Evolutionary conservation across 2,329 filamentous ascomycete genomes (phyloP), one percentile per base, ranked within the genome.

Genomic region (Harringtonia aguacate): DNA sequence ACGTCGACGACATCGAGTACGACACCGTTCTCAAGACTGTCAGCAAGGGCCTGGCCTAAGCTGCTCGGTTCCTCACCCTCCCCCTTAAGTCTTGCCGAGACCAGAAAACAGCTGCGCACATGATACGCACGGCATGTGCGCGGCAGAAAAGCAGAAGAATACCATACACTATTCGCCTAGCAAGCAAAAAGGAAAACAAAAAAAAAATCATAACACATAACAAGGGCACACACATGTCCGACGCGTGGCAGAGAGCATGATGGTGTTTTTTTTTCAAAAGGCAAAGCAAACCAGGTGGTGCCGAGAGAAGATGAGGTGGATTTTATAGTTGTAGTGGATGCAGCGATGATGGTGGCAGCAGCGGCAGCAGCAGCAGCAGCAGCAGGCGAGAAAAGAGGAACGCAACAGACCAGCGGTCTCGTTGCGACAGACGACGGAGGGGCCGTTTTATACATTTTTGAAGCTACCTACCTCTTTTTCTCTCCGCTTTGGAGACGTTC

Each of bases 1-100:
- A 90, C 64, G 66, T 69, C 54, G 83, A 87, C 64, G 85, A 90
- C 64, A 84, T 92, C 60, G 84, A 89, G 69, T 81, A 79, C 65
- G 78, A 84, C 52, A 73, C 70, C 58, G 73, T 90, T 60, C 68
- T 87, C 64, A 74, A 72, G 65, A 70, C 67, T 48, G 72, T 81
- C 66, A 78, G 73, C 73, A 78, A 81, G 73, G 71, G 75, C 57
- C 61, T 70, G 58, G 70, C 74, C 58, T 72, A 50, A 43, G 36
- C 14, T 39, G 21, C 34, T 14, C 27, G 4, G n/a, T 6, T 27
- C 8, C 21, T 12, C 34, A 21, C 34, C 17, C 33, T 20, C 33
- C 15, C 13, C 18, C 33, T 35, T 35, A 27, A 10, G 24, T 27
- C 24, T 27, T 27, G 24, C 24, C 24, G 7, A 27, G 24, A 27